Percentiles rank a stretch among this genome's conserved stretches.
These are phyloP conservation scores for Hypoxylon sp. DNA, from an alignment of 2,329 filamentous ascomycete genomes.

Conservation along the genomic window DNA sequence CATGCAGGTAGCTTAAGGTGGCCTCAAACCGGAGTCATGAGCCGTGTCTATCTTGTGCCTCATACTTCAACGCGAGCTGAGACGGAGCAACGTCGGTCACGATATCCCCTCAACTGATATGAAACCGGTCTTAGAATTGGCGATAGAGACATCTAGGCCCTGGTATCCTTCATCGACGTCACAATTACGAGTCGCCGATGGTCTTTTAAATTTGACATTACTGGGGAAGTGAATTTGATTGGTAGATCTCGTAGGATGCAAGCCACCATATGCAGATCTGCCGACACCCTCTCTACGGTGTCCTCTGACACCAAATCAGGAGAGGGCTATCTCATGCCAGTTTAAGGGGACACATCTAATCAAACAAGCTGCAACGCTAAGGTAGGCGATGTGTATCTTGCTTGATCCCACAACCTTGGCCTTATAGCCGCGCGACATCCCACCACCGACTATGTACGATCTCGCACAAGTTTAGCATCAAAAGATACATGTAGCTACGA, in stretches of 20 bases:
- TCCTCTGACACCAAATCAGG: conserved; percentile 5
- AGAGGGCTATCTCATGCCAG: conserved; percentile 3
- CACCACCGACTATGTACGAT: neutral
- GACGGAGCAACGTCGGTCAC: neutral
- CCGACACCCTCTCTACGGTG: neutral
- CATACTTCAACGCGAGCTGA: neutral
- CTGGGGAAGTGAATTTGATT: neutral
- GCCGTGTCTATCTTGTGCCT: neutral
- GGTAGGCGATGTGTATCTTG: conserved; percentile 1
- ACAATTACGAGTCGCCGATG: neutral
- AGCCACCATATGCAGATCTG: conserved; percentile 2
- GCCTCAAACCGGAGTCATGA: neutral
- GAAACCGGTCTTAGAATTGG: neutral
- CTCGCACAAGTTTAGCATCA: neutral
- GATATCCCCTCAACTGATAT: neutral
- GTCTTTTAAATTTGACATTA: neutral
- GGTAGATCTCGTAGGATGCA: conserved; percentile 14
- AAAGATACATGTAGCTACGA: neutral
- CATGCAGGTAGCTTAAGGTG: neutral
- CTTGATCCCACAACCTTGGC: neutral
- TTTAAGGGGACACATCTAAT: conserved; percentile 4
- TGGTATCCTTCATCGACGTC: neutral
- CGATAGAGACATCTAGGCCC: neutral
- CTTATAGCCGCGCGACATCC: conserved; percentile 2
- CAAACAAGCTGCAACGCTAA: conserved; percentile 4